Conservation (phyloP, 2,329 filamentous ascomycete genomes). For the Trichoderma guizhouense region DNA sequence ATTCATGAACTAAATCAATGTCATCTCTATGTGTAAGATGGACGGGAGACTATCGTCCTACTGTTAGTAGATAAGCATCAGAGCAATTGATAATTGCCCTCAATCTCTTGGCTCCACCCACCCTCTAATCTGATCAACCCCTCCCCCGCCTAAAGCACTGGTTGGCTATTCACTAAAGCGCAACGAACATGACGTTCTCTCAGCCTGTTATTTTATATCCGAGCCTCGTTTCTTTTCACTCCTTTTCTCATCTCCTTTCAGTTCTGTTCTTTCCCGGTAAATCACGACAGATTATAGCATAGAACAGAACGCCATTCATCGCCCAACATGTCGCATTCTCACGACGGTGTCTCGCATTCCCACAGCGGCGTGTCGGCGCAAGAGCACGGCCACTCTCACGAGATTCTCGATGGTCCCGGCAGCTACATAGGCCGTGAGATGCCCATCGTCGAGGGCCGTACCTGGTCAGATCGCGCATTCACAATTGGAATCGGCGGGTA, state of each 20-base stretch:
- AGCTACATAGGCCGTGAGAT: conserved; percentile 88
- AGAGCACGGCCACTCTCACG: conserved; percentile 92
- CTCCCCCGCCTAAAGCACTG: not conserved
- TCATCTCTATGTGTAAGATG: not conserved
- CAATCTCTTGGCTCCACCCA: not conserved
- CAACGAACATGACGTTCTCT: not conserved
- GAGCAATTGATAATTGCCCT: not conserved
- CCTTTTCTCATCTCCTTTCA: not conserved
- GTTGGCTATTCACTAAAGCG: not conserved
- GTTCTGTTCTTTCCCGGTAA: not conserved
- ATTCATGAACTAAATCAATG: not conserved
- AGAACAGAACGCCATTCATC: too few species aligned
- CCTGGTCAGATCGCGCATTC: conserved; percentile 87
- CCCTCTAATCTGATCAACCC: conserved; percentile 17
- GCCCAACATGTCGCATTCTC: conserved; percentile 33
- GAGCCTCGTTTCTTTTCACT: not conserved
- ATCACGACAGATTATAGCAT: not conserved
- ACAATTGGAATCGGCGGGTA: conserved; percentile 98
- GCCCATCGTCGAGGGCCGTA: conserved; percentile 83
- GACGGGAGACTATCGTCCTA: not conserved
- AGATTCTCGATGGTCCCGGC: conserved; percentile 90
- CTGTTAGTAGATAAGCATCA: not conserved
- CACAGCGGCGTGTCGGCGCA: conserved; percentile 51
- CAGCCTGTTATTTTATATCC: not conserved
- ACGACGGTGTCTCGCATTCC: conserved; percentile 54